phyloP scores from a whole-genome alignment of 495 filamentous ascomycete genomes.

The Rhizodiscina lignyota region DNA sequence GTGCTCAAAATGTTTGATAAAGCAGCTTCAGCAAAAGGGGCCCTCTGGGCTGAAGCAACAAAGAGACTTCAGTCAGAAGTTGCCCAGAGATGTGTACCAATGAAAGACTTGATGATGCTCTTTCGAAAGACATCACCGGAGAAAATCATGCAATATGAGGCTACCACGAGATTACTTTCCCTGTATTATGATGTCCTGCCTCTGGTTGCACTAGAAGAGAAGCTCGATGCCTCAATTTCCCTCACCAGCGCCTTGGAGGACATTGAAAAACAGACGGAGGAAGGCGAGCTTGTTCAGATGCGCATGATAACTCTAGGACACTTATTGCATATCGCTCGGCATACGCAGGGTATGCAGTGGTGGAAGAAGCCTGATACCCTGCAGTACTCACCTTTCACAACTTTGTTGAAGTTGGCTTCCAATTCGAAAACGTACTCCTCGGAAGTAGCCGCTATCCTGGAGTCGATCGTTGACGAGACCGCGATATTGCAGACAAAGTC shows the following conservation, averaged over 20 bases:
- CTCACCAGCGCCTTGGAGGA: constrained; percentile 47
- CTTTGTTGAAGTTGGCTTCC: constrained; percentile 35
- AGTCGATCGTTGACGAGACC: constrained; percentile 32
- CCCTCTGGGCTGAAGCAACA: constrained; percentile 46
- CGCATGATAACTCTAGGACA: constrained; percentile 55
- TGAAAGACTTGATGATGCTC: constrained; percentile 56
- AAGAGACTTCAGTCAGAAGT: constrained; percentile 55
- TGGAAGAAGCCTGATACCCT: constrained; percentile 40
- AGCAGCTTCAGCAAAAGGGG: constrained; percentile 21
- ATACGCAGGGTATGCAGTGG: constrained; percentile 71
- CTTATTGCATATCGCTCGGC: constrained; percentile 56
- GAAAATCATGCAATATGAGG: constrained; percentile 63
- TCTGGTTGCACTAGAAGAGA: constrained; percentile 61
- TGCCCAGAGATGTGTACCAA: constrained; percentile 55
- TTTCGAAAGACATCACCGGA: constrained; percentile 47
- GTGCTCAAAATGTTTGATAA: constrained; percentile 37
- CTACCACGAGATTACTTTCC: constrained; percentile 52
- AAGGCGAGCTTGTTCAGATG: constrained; percentile 31
- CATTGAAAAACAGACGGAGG: constrained; percentile 30
- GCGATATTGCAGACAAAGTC: constrained; percentile 27
- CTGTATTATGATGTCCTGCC: constrained; percentile 72
- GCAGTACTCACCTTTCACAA: constrained; percentile 45
- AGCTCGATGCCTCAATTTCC: constrained; percentile 66
- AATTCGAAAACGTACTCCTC: constrained; percentile 24
- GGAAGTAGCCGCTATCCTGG: constrained; percentile 28